Base-by-base conservation (phyloP, 345 rosid species). In the Sonneratia caseolaris region DNA sequence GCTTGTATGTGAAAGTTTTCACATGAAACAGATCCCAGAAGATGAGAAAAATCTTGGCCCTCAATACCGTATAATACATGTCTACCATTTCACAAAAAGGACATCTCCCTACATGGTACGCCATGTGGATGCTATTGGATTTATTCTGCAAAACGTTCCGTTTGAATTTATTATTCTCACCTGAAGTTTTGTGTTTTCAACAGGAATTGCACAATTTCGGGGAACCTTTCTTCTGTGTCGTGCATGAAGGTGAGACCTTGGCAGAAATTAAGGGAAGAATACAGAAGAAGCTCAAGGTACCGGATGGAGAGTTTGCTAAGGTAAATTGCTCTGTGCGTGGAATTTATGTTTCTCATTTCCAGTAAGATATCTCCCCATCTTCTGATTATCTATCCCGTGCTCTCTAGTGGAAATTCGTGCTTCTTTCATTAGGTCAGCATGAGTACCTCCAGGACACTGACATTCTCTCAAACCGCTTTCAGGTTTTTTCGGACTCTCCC, bases 201-300 rank as follows among this genome's bases (percentile, higher is more conserved):
- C 84, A 96, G 98, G 92, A 86, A 90, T 85, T 92, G 68, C 89
- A 84, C 76, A 96, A 92, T 82, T 96, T 96, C 75, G 99, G 99
- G 22, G 97, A 92, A 76, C 99, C 99, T 12, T 96, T 96, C 79
- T 88, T 96, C 89, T 83, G 91, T 84, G 96, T 92, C 56, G 84
- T 96, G 76, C 99, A 73, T 78, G 98, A 91, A 81, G 94, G 94
- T 72, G 98, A 96, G 78, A 91, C 84, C 55, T 81, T 96, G 80
- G 87, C 86, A 66, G 92, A 91, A 67, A 89, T 96, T 48, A 96
- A 91, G 82, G 81, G 74, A 71, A 91, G 99, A 57, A 82, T 96
- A 69, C 98, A 90, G 78, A 91, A 87, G 86, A 96, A 88, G 79
- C 84, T 96, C 78, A 96, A 88, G 76, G 94, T 96, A 65, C 86